Base-by-base conservation (phyloP, 371 early-diverging fungal species). In the Caulochytrium protostelioides region DNA sequence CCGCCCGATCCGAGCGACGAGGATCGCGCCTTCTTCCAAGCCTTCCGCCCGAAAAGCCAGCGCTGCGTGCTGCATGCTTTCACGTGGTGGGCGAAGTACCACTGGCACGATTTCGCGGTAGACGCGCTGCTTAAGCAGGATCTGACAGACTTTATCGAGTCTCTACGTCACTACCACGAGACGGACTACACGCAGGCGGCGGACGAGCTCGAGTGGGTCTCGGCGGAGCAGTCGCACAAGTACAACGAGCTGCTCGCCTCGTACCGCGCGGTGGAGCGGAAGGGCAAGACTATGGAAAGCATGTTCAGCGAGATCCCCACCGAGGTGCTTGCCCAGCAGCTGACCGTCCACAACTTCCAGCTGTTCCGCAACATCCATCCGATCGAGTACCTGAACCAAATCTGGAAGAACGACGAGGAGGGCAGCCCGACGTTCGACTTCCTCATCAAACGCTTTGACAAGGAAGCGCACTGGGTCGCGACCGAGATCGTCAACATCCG, bases 91-190 rank as follows among this genome's bases (percentile, higher is more conserved):
- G 52, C 51, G 7, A 42, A 56, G 14, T 30, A 57, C 25, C 56
- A 62, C 40, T 69, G 62, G 59, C 62, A 59, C 30, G 70, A 69
- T 34, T 69, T 65, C 43, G 57, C 56, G 2, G 38, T 53, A 7
- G 43, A 44, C 36, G 39, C 43, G 13, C 36, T 42, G 15, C 34
- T 69, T 10, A 42, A 48, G 16, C 32, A 46, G 6, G 47, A 51
- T n/a, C 38, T 69, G 12, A 46, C 44, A n/a, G 42, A 44, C 9
- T 61, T 69, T 29, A 34, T 58, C 7, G 27, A 50, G 7, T 49
- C 50, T 31, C 35, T 57, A 9, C 14, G 18, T 10, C 14, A 24
- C 9, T 35, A 39, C 30, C 26, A 37, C 24, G 49, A 44, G 8
- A 30, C 30, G 18, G 41, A 43, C 9, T 55, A 46, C 30, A 38